Conservation (phyloP, 352 stramenopile genomes). For the Peronospora tabacina region DNA sequence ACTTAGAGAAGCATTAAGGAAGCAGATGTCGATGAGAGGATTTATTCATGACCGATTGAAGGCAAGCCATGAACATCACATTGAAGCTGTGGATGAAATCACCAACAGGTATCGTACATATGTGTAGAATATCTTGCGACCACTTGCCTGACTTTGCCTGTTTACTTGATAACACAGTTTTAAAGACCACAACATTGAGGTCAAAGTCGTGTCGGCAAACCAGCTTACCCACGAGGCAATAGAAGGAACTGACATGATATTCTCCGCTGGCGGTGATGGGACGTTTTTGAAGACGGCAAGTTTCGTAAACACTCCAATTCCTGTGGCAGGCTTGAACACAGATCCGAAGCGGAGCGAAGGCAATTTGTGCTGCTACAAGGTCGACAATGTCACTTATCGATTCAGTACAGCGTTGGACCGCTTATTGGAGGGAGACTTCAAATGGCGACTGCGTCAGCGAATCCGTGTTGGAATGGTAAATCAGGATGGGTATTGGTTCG, state of each 20-base stretch:
- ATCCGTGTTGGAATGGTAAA: slow-evolving; percentile 87
- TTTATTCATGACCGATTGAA: slow-evolving; percentile 85
- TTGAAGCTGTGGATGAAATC: slow-evolving; percentile 81
- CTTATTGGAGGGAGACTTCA: slow-evolving; percentile 65
- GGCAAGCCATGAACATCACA: slow-evolving; percentile 80
- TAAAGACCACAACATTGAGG: slow-evolving; percentile 57
- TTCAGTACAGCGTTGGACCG: slow-evolving; percentile 66
- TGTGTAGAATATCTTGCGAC: slow-evolving; percentile 1
- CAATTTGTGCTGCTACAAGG: slow-evolving; percentile 82
- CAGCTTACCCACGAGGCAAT: slow-evolving; percentile 74
- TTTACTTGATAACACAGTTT: slow-evolving; percentile 37
- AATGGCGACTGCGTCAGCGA: slow-evolving; percentile 70
- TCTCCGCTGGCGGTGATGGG: slow-evolving; percentile 77
- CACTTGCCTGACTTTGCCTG: slow-evolving; percentile 3
- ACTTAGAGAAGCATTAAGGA: slow-evolving; percentile 70
- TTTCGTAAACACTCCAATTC: slow-evolving; percentile 81
- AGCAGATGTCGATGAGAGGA: slow-evolving; percentile 87
- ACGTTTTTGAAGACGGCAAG: slow-evolving; percentile 85
- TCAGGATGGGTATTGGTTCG: slow-evolving; percentile 83
- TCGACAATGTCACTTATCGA: slow-evolving; percentile 68
- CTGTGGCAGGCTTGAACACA: slow-evolving; percentile 80
- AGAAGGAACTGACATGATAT: slow-evolving; percentile 78
- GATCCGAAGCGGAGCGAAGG: slow-evolving; percentile 79
- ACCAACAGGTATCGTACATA: slow-evolving; percentile 38
- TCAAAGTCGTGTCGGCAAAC: slow-evolving; percentile 69